Percentiles rank a stretch among this genome's conserved stretches.
Conservation (phyloP, 2,329 filamentous ascomycete species). For the Fusarium zealandicum region DNA sequence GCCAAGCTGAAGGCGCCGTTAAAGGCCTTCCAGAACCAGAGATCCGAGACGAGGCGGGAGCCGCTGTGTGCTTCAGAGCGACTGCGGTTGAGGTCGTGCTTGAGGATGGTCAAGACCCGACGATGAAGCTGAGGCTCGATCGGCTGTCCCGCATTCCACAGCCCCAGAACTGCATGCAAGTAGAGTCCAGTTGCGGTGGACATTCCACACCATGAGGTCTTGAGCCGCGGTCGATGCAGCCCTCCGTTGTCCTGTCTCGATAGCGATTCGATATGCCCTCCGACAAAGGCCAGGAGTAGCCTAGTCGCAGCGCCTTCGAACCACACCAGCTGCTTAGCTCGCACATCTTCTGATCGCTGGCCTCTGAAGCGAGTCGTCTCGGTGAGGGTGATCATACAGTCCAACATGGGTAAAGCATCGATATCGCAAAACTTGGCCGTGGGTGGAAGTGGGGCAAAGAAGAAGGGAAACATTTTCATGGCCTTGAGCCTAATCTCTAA, state of each 20-base stretch:
- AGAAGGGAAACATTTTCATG: constrained; percentile 27
- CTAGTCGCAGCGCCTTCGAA: constrained; percentile 29
- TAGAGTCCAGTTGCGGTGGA: constrained; percentile 19
- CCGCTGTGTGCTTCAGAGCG: not conserved
- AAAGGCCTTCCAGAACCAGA: constrained; percentile 38
- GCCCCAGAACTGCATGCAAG: constrained; percentile 12
- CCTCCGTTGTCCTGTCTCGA: not conserved
- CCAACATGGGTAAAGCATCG: constrained; percentile 8
- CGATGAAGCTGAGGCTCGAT: constrained; percentile 19
- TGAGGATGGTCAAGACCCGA: constrained; percentile 19
- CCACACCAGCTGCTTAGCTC: constrained; percentile 18
- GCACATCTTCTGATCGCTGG: not conserved
- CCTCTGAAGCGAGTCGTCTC: not conserved
- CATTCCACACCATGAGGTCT: constrained; percentile 27
- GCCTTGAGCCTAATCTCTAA: constrained; percentile 17
- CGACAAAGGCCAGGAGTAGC: constrained; percentile 23
- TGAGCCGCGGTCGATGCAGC: not conserved
- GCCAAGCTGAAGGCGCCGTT: constrained; percentile 26
- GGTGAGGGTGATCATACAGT: constrained; percentile 15
- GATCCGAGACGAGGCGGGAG: not conserved
- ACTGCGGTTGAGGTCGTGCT: constrained; percentile 11
- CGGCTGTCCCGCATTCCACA: constrained; percentile 33
- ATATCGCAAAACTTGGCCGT: constrained; percentile 12
- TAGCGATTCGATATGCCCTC: constrained; percentile 23
- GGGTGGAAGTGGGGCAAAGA: constrained; percentile 17